Evolutionary conservation across 2,329 filamentous ascomycete species (phyloP).

Genomic region (Aotearoamyces nothofagi): DNA sequence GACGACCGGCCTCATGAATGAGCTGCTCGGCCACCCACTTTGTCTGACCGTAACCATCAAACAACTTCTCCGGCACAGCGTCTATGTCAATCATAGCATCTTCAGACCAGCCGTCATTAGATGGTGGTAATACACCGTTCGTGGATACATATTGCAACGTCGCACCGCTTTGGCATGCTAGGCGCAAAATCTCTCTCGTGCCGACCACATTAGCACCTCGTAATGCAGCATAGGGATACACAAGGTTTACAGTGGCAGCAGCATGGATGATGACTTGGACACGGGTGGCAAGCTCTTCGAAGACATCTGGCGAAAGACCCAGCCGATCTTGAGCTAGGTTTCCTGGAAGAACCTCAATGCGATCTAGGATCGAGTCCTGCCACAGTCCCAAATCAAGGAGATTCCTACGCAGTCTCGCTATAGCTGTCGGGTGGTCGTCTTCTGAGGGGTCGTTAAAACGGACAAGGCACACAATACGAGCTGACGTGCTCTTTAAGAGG

Average conservation of each 20-base stretch:
- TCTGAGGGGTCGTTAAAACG: slow-evolving; percentile 53
- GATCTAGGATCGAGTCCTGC: slow-evolving; percentile 63
- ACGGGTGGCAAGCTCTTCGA: slow-evolving; percentile 47
- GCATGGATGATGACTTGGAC: slow-evolving; percentile 72
- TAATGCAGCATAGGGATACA: slow-evolving; percentile 62
- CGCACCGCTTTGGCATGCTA: slow-evolving; percentile 59
- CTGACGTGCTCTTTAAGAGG: slow-evolving; percentile 46
- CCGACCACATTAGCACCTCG: slow-evolving; percentile 64
- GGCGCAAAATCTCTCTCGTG: slow-evolving; percentile 59
- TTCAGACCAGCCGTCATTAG: slow-evolving; percentile 55
- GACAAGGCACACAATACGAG: no score
- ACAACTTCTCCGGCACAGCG: slow-evolving; percentile 51
- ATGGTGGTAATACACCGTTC: slow-evolving; percentile 63
- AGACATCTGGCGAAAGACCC: slow-evolving; percentile 49
- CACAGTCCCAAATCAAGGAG: slow-evolving; percentile 66
- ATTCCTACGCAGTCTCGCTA: slow-evolving; percentile 60
- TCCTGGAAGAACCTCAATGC: slow-evolving; percentile 58
- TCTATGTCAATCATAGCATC: slow-evolving; percentile 50
- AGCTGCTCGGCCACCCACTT: slow-evolving; percentile 69
- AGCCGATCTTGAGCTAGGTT: slow-evolving; percentile 60
- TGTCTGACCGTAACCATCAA: slow-evolving; percentile 76
- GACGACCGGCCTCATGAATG: slow-evolving; percentile 60
- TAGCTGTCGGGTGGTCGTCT: slow-evolving; percentile 48
- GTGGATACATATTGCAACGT: slow-evolving; percentile 70
- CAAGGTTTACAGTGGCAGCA: slow-evolving; percentile 70